phyloP scores from a whole-genome alignment of 2,329 filamentous ascomycete genomes.

The Akanthomyces uredinophilus region DNA sequence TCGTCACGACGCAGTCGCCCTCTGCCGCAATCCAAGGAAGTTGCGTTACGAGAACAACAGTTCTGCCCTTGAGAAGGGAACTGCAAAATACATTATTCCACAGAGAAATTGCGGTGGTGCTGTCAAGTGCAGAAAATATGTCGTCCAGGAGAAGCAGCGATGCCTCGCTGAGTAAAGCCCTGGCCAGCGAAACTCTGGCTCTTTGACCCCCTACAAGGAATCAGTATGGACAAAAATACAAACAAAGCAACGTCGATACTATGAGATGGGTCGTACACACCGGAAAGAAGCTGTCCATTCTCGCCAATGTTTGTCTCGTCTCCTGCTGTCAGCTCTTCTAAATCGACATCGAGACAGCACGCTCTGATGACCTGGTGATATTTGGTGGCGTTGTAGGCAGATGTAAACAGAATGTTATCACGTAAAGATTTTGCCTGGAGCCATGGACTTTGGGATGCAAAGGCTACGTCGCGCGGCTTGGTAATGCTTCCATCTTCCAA shows the following conservation, averaged over 20 bases:
- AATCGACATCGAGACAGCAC: conserved; percentile 47
- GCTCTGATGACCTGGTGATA: conserved; percentile 52
- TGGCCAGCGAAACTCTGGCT: conserved; percentile 50
- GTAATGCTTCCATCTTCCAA: conserved; percentile 43
- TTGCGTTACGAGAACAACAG: conserved; percentile 48
- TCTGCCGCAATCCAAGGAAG: conserved; percentile 38
- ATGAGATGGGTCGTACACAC: neutral
- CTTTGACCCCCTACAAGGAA: conserved; percentile 39
- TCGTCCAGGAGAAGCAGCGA: conserved; percentile 53
- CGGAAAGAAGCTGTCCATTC: conserved; percentile 31
- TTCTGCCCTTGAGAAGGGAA: conserved; percentile 47
- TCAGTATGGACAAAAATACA: conserved; percentile 41
- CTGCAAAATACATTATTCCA: conserved; percentile 55
- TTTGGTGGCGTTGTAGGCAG: conserved; percentile 32
- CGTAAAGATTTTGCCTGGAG: conserved; percentile 48
- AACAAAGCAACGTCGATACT: conserved; percentile 29
- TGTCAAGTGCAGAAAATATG: conserved; percentile 54
- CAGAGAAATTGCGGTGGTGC: conserved; percentile 49
- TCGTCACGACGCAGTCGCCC: conserved; percentile 33
- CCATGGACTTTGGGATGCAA: conserved; percentile 53
- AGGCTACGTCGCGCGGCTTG: conserved; percentile 47
- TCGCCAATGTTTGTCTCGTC: conserved; percentile 49
- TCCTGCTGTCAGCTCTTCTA: conserved; percentile 44
- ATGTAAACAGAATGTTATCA: conserved; percentile 48
- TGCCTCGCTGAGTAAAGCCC: conserved; percentile 52